phyloP scores from a whole-genome alignment of 352 stramenopile species.

The Phytopythium sindhum region DNA sequence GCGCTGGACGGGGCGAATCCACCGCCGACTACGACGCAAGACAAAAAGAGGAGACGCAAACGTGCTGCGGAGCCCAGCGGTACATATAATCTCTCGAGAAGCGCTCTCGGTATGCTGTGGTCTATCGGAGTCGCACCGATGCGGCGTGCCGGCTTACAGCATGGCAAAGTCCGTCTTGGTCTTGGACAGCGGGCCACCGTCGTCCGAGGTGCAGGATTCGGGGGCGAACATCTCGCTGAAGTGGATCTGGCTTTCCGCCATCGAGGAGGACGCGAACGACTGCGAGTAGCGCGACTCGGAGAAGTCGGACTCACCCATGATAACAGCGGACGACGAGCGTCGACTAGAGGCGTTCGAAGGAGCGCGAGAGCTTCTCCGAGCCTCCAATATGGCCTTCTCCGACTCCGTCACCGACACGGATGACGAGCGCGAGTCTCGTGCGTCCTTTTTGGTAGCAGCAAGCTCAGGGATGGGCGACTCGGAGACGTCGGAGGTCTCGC shows the following conservation, averaged over 20 bases:
- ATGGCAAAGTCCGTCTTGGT: slow-evolving; percentile 47
- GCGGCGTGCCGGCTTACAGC: slow-evolving; percentile 26
- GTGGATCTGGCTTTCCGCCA: slow-evolving; percentile 56
- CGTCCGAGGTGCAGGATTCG: slow-evolving; percentile 36
- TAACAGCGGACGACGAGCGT: slow-evolving; percentile 44
- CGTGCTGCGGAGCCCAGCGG: slow-evolving; percentile 4
- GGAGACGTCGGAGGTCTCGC: slow-evolving; percentile 10
- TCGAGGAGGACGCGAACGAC: slow-evolving; percentile 23
- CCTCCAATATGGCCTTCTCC: slow-evolving; percentile 27
- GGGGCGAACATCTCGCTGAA: slow-evolving; percentile 60
- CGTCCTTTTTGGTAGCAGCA: slow-evolving; percentile 22
- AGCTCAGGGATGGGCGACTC: slow-evolving; percentile 51
- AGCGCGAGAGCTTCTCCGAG: slow-evolving; percentile 14
- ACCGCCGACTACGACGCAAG: neutral
- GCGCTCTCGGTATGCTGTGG: neutral
- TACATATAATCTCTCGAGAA: slow-evolving; percentile 6
- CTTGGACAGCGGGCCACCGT: slow-evolving; percentile 34
- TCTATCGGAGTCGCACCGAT: slow-evolving; percentile 1
- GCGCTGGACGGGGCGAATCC: neutral
- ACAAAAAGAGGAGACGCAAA: neutral
- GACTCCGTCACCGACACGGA: slow-evolving; percentile 38
- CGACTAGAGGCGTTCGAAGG: slow-evolving; percentile 20
- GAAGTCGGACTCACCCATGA: slow-evolving; percentile 26
- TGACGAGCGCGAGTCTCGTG: slow-evolving; percentile 44
- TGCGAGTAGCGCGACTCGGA: slow-evolving; percentile 27